phyloP scores from a whole-genome alignment of 2,329 filamentous ascomycete genomes.

The Fusarium agapanthi region DNA sequence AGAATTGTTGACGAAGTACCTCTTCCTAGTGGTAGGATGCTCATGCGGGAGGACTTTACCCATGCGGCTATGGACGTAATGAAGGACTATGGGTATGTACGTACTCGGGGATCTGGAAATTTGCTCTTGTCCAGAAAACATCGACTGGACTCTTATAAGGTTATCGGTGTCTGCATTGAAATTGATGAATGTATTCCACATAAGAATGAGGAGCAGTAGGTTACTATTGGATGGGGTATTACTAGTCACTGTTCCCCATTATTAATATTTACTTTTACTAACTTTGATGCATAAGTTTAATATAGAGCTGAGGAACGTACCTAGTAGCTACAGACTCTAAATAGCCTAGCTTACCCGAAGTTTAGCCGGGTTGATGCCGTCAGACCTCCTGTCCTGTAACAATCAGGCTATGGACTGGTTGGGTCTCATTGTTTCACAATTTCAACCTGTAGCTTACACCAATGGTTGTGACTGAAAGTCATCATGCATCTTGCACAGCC shows the following conservation, averaged over 20 bases:
- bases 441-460: not conserved
- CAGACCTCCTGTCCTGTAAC: rapidly evolving
- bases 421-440: not conserved
- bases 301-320: too few species aligned
- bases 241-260: rapidly evolving
- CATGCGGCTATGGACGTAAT: not conserved
- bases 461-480: not conserved
- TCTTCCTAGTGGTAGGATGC: not conserved
- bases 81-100: not conserved
- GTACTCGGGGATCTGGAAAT: not conserved
- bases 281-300: rapidly evolving
- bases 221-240: not conserved
- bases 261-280: rapidly evolving
- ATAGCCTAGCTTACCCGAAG: rapidly evolving
- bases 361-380: too few species aligned
- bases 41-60: not conserved
- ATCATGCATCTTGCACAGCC: not conserved
- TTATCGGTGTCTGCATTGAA: not conserved
- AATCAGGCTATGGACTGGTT: not conserved
- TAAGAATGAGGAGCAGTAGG: not conserved
- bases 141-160: not conserved
- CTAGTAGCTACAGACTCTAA: rapidly evolving
- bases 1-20: not conserved
- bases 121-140: not conserved
- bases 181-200: not conserved